These are phyloP conservation scores for Melanogaster broomeanus DNA, from an alignment of 768 basidiomycete species.

Conservation along the genomic window DNA sequence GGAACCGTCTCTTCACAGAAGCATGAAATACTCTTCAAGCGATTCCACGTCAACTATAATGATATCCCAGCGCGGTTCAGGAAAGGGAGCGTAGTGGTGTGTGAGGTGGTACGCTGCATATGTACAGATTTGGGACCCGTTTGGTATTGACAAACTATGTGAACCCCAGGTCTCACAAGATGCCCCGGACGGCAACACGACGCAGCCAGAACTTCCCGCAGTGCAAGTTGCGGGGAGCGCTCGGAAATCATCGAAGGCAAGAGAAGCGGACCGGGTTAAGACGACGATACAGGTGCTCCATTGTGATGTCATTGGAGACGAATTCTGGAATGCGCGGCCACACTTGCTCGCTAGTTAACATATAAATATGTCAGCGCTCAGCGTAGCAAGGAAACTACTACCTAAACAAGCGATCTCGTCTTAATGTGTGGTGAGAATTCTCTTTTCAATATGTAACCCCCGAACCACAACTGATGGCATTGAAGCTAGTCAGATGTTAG, in stretches of 20 bases:
- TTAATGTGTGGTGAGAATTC: no score
- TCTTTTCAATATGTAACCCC: no score
- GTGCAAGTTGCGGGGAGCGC: neutral
- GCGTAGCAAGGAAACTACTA: neutral
- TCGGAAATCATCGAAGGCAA: constrained; percentile 24
- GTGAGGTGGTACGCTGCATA: constrained; percentile 49
- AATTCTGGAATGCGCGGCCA: constrained; percentile 73
- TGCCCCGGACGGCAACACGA: neutral
- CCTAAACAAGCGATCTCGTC: neutral
- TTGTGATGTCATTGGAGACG: constrained; percentile 81
- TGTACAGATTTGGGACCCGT: neutral
- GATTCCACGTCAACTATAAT: constrained; percentile 90
- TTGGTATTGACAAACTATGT: constrained; percentile 3
- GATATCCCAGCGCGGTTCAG: constrained; percentile 66
- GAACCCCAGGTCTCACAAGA: constrained; percentile 5
- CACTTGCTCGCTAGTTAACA: constrained; percentile 47
- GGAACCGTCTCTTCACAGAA: constrained; percentile 89
- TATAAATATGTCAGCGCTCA: no score
- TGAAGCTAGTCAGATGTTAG: no score
- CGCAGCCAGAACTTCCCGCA: neutral
- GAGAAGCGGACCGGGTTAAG: constrained; percentile 36
- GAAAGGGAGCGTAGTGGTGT: constrained; percentile 84
- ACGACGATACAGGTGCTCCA: constrained; percentile 64
- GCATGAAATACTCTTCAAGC: constrained; percentile 84
- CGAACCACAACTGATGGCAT: no score